A percentile compares a stretch with the other conserved stretches of the same genome.
phyloP scores from a whole-genome alignment of 2,329 filamentous ascomycete genomes.

The Fusarium sp. region DNA sequence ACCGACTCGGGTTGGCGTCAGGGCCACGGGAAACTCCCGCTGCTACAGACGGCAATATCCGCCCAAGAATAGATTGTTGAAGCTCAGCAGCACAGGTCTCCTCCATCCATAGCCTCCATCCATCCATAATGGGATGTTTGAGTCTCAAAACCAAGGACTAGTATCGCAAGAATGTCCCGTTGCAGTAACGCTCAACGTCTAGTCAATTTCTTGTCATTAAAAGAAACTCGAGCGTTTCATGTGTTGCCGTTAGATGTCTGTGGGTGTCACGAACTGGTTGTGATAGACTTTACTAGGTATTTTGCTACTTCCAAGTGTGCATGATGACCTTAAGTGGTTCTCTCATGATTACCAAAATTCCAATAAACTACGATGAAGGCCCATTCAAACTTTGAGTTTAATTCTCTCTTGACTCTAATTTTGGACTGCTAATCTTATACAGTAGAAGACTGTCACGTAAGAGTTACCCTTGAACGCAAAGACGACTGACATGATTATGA shows the following conservation, averaged over 20 bases:
- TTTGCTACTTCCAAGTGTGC: background rate
- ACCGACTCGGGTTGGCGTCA: constrained; percentile 16
- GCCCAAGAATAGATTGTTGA: constrained; percentile 2
- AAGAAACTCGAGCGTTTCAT: background rate
- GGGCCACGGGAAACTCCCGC: constrained; percentile 34
- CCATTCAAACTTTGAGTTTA: background rate
- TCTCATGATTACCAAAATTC: too few relatives aligned
- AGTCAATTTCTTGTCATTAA: background rate
- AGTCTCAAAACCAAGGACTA: background rate
- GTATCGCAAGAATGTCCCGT: constrained; percentile 9
- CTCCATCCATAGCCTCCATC: background rate
- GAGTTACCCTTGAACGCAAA: background rate
- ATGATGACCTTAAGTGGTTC: background rate
- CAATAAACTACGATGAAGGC: too few relatives aligned
- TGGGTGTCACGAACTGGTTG: background rate
- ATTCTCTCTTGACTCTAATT: background rate
- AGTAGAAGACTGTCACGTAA: background rate
- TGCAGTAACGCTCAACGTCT: background rate
- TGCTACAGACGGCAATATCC: constrained; percentile 30
- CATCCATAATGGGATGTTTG: background rate
- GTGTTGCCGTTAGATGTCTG: background rate
- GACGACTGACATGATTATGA: background rate
- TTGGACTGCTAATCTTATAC: background rate
- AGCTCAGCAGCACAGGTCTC: background rate
- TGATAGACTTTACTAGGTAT: background rate